These are phyloP conservation scores for Colletotrichum tofieldiae DNA, from an alignment of 2,329 filamentous ascomycete species.

Conservation along the genomic window DNA sequence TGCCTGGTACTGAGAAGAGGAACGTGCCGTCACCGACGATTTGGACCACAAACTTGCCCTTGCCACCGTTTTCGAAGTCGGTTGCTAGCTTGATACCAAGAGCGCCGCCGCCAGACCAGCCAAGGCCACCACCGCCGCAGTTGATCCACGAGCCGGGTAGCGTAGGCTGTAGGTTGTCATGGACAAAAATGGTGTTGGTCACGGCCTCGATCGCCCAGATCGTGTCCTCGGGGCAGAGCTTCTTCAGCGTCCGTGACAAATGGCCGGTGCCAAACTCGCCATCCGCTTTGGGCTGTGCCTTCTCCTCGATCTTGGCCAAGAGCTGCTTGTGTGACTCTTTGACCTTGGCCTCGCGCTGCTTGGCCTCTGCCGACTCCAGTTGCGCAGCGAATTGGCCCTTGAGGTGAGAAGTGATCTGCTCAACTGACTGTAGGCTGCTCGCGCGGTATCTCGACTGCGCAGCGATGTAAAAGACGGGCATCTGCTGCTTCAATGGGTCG, in stretches of 20 bases:
- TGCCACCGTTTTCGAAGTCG: slow-evolving; percentile 59
- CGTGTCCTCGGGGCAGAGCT: slow-evolving; percentile 63
- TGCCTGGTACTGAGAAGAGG: slow-evolving; percentile 68
- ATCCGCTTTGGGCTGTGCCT: slow-evolving; percentile 71
- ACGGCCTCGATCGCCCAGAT: slow-evolving; percentile 87
- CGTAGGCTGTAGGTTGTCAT: slow-evolving; percentile 79
- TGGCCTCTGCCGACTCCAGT: slow-evolving; percentile 53
- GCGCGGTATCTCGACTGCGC: slow-evolving; percentile 77
- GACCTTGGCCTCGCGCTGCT: slow-evolving; percentile 67
- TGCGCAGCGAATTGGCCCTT: slow-evolving; percentile 59
- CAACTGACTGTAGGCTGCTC: slow-evolving; percentile 75
- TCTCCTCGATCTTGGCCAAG: slow-evolving; percentile 71
- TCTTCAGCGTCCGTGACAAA: slow-evolving; percentile 51
- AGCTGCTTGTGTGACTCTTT: slow-evolving; percentile 71
- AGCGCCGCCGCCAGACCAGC: slow-evolving; percentile 84
- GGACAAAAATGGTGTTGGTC: slow-evolving; percentile 77
- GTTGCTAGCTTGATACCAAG: slow-evolving; percentile 83
- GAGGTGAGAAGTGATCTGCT: slow-evolving; percentile 78
- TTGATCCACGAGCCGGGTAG: slow-evolving; percentile 84
- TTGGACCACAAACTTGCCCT: slow-evolving; percentile 66
- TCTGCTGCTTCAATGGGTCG: slow-evolving; percentile 79
- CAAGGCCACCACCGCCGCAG: slow-evolving; percentile 84
- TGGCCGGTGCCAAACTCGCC: slow-evolving; percentile 64
- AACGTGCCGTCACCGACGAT: slow-evolving; percentile 73
- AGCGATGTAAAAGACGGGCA: slow-evolving; percentile 81